Evolutionary conservation across 352 stramenopile species (phyloP).

Genomic region (Globisporangium takayamanum): DNA sequence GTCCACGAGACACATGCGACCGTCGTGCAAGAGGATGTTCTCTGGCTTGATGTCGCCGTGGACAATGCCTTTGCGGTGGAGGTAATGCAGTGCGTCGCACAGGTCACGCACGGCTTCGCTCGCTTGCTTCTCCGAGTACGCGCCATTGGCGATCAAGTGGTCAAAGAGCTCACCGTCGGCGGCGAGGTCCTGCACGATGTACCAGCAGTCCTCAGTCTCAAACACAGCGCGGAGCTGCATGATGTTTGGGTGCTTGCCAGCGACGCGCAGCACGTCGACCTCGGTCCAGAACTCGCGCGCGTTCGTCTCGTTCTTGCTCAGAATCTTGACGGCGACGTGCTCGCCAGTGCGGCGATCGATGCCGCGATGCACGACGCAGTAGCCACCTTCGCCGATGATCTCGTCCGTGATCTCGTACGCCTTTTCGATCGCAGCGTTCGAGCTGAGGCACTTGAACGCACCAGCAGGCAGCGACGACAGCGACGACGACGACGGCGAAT

Average conservation of each 20-base stretch:
- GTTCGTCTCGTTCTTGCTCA: slow-evolving; percentile 71
- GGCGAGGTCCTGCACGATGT: slow-evolving; percentile 80
- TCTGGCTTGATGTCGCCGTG: slow-evolving; percentile 88
- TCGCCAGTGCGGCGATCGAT: slow-evolving; percentile 57
- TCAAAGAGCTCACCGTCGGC: slow-evolving; percentile 87
- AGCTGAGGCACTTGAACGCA: slow-evolving; percentile 4
- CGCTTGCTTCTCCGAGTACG: slow-evolving; percentile 81
- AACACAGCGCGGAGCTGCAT: slow-evolving; percentile 69
- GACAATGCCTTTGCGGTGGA: slow-evolving; percentile 84
- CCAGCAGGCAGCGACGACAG: not conserved
- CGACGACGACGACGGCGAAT: not conserved
- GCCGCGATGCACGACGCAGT: slow-evolving; percentile 72
- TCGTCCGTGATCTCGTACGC: slow-evolving; percentile 75
- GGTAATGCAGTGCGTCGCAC: slow-evolving; percentile 72
- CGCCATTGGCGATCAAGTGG: slow-evolving; percentile 75
- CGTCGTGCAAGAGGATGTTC: slow-evolving; percentile 74
- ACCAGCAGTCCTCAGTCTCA: slow-evolving; percentile 68
- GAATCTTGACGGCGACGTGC: slow-evolving; percentile 72
- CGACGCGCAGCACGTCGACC: slow-evolving; percentile 68
- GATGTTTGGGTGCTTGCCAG: slow-evolving; percentile 72
- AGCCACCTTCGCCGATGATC: slow-evolving; percentile 75
- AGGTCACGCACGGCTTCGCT: slow-evolving; percentile 63
- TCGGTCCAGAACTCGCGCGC: slow-evolving; percentile 81
- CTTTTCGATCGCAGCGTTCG: slow-evolving; percentile 37
- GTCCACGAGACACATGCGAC: slow-evolving; percentile 80